These are phyloP conservation scores for Hyaloperonospora arabidopsidis DNA, from an alignment of 352 stramenopile genomes.

Conservation along the genomic window DNA sequence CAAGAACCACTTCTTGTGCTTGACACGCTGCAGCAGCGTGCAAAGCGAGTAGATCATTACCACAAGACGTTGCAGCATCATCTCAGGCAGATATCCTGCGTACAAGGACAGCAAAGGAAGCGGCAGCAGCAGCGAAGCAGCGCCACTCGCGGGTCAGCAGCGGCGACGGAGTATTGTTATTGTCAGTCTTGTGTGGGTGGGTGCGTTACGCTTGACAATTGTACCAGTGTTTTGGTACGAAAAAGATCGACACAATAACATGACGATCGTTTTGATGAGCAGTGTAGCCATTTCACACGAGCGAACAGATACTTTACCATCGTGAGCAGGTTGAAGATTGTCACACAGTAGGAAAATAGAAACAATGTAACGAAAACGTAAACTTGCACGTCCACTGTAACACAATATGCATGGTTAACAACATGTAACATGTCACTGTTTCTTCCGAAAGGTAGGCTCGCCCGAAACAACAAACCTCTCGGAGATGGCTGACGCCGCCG, in stretches of 20 bases:
- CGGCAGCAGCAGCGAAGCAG: conserved; percentile 2
- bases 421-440: conserved; percentile 12
- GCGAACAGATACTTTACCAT: no score
- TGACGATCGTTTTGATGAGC: neutral
- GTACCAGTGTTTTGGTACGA: conserved; percentile 18
- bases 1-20: conserved; percentile 62
- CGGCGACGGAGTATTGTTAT: conserved; percentile 2
- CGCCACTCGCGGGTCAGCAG: neutral
- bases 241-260: conserved; percentile 5
- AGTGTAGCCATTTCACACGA: conserved; percentile 11
- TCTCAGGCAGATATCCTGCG: conserved; percentile 9
- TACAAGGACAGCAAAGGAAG: neutral
- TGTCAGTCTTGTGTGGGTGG: no score
- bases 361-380: neutral
- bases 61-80: conserved; percentile 70
- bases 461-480: conserved; percentile 62
- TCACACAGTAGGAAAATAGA: no score
- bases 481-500: conserved; percentile 68
- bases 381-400: conserved; percentile 8
- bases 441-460: conserved; percentile 23
- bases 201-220: conserved; percentile 1
- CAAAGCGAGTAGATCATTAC: conserved; percentile 54
- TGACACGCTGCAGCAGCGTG: conserved; percentile 52
- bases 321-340: no score
- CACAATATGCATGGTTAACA: neutral